Evolutionary conservation across 75 land plant species (phyloP).

Genomic region (Pseudotsuga menziesii): DNA sequence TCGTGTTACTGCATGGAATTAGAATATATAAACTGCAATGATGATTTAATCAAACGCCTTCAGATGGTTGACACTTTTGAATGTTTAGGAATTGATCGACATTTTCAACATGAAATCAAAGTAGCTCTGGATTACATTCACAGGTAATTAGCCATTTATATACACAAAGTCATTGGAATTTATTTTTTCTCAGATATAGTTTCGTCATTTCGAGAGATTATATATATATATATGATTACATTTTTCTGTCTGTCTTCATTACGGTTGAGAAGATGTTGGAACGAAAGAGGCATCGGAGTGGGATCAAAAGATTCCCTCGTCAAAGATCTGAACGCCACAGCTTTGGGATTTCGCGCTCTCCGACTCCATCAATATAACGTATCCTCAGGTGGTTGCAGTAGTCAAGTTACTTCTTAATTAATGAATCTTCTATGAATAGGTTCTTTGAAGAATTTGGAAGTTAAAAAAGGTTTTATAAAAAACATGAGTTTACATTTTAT

Average conservation of each 20-base stretch:
- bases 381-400: too few relatives aligned
- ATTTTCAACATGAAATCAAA: background rate
- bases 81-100: background rate
- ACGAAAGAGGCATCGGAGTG: background rate
- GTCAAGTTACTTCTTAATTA: too few relatives aligned
- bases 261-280: background rate
- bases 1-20: background rate
- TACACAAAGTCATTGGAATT: background rate
- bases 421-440: too few relatives aligned
- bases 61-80: background rate
- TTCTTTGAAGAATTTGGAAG: too few relatives aligned
- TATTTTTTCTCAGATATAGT: background rate
- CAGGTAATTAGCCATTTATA: background rate
- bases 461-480: too few relatives aligned
- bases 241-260: too few relatives aligned
- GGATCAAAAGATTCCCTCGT: background rate
- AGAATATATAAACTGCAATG: background rate
- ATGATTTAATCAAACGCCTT: background rate
- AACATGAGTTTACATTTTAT: too few relatives aligned
- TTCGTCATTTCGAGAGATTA: too few relatives aligned
- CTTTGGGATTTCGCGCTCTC: slow-evolving; percentile 52
- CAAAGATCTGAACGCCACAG: slow-evolving; percentile 29
- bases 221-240: too few relatives aligned
- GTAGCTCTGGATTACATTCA: background rate
- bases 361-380: slow-evolving; percentile 51